Evolutionary conservation across 371 early-diverging fungal genomes (phyloP).

Genomic region (Mucor racemosus): DNA sequence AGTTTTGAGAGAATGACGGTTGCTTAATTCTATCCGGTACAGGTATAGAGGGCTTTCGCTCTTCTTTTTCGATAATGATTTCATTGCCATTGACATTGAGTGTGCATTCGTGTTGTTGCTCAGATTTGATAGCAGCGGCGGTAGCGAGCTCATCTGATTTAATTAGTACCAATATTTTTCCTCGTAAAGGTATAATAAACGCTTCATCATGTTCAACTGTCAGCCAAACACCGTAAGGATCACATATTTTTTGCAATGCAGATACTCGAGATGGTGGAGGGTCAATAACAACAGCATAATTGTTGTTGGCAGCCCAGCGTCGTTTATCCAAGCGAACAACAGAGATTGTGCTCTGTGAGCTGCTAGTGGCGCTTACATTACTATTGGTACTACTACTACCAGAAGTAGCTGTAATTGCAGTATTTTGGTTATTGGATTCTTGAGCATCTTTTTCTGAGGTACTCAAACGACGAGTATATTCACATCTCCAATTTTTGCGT

Average conservation of each 20-base stretch:
- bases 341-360: slow-evolving; percentile 27
- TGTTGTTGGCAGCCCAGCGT: slow-evolving; percentile 43
- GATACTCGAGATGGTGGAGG: slow-evolving; percentile 60
- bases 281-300: slow-evolving; percentile 55
- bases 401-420: background rate
- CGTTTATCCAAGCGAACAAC: slow-evolving; percentile 58
- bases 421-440: background rate
- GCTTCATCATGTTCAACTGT: slow-evolving; percentile 57
- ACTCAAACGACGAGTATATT: slow-evolving; percentile 43
- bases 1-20: background rate
- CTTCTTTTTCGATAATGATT: slow-evolving; percentile 11
- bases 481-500: slow-evolving; percentile 56
- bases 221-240: slow-evolving; percentile 56
- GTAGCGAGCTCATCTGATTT: slow-evolving; percentile 28
- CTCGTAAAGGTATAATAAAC: slow-evolving; percentile 58
- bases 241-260: slow-evolving; percentile 40
- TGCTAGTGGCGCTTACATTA: too few relatives aligned
- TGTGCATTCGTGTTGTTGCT: background rate
- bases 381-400: background rate
- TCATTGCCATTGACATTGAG: slow-evolving; percentile 34
- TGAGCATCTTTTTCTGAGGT: slow-evolving; percentile 4
- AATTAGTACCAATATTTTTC: slow-evolving; percentile 57
- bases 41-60: background rate
- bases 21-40: background rate
- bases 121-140: background rate